Conservation (phyloP, 768 basidiomycete species). For the Tulasnella sp. region DNA sequence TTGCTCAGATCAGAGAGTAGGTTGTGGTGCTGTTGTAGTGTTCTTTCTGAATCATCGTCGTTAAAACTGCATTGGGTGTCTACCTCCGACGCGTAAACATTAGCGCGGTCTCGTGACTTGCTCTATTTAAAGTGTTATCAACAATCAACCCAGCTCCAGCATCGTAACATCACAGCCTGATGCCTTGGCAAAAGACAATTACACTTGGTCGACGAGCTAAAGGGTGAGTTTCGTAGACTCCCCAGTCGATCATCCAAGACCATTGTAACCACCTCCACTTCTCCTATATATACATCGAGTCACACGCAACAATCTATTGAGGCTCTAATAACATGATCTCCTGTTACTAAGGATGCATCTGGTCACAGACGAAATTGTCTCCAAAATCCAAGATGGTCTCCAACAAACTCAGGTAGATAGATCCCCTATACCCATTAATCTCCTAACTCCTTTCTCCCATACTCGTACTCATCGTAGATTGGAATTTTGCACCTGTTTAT, state of each 20-base stretch:
- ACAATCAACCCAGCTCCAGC: no score
- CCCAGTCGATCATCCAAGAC: no score
- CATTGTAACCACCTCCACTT: no score
- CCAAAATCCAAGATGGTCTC: slow-evolving; percentile 56
- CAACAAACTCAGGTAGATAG: slow-evolving; percentile 45
- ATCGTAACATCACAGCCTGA: slow-evolving; percentile 29
- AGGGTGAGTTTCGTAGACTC: slow-evolving; percentile 31
- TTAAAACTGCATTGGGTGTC: no score
- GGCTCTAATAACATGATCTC: not conserved
- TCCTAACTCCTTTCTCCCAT: not conserved
- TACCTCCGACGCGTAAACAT: no score
- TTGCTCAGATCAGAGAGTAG: no score
- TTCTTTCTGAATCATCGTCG: no score
- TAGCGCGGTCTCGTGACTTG: no score
- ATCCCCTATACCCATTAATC: not conserved
- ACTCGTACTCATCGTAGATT: slow-evolving; percentile 32
- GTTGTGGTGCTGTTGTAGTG: no score
- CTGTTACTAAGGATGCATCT: slow-evolving; percentile 48
- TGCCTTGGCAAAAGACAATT: slow-evolving; percentile 90
- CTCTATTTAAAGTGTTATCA: no score
- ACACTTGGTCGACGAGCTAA: slow-evolving; percentile 40
- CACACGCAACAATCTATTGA: not conserved
- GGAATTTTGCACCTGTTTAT: slow-evolving; percentile 88
- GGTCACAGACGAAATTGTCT: slow-evolving; percentile 61
- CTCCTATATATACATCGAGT: no score